These are phyloP conservation scores for Avena eriantha DNA, from an alignment of 176 grass and related monocot species.

Conservation along the genomic window DNA sequence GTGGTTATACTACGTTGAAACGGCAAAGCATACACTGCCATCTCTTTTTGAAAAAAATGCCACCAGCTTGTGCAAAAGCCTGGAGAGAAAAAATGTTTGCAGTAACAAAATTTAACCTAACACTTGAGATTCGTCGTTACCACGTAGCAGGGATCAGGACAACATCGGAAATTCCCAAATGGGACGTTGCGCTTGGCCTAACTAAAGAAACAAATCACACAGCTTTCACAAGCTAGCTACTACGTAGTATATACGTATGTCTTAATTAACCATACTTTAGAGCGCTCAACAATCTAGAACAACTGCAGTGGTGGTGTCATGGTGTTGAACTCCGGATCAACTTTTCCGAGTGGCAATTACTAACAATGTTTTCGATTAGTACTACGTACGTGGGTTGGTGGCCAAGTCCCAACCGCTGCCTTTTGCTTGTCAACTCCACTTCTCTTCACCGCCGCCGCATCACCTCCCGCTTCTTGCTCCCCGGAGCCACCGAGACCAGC, in stretches of 20 bases:
- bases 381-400: neutral
- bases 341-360: slow-evolving; percentile 10
- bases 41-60: no score
- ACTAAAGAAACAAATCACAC: neutral
- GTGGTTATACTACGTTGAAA: no score
- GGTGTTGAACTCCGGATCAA: neutral
- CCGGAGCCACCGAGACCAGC: neutral
- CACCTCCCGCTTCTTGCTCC: neutral
- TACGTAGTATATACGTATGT: neutral
- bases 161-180: neutral
- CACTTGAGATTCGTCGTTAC: no score
- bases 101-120: no score
- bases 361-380: slow-evolving; percentile 10
- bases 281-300: neutral
- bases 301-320: neutral
- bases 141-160: no score
- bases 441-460: neutral
- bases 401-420: neutral
- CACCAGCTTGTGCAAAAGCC: no score
- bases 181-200: slow-evolving; percentile 5
- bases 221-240: neutral
- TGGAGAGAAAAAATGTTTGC: no score
- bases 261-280: neutral
- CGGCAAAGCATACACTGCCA: no score
- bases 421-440: slow-evolving; percentile 46